These are phyloP conservation scores for Gelatoporia subvermispora DNA, from an alignment of 768 basidiomycete genomes.

Conservation along the genomic window DNA sequence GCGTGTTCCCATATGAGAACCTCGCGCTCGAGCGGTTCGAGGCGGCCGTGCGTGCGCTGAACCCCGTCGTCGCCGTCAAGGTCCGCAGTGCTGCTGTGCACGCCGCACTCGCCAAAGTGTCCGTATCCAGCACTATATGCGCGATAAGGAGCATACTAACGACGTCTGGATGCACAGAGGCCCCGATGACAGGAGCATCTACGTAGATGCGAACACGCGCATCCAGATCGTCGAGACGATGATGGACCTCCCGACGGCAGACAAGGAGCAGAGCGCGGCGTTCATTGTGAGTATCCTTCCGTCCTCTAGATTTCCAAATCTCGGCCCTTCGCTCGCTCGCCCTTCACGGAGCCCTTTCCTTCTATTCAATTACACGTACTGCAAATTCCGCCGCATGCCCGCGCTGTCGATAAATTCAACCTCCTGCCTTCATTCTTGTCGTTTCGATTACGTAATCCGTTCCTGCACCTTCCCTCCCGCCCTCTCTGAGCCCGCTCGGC, in stretches of 20 bases:
- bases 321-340: not conserved
- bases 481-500: not conserved
- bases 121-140: conserved; percentile 12
- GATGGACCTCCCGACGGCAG: conserved; percentile 59
- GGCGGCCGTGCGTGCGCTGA: conserved; percentile 45
- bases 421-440: too few relatives aligned
- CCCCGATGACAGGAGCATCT: conserved; percentile 33
- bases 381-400: not conserved
- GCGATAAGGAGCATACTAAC: not conserved
- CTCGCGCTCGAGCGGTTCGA: conserved; percentile 51
- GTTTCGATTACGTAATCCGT: not conserved
- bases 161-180: conserved; percentile 11
- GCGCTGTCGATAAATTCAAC: too few relatives aligned
- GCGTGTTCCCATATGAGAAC: conserved; percentile 53
- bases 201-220: conserved; percentile 53
- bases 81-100: conserved; percentile 46
- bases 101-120: conserved; percentile 45
- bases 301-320: not conserved
- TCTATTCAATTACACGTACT: not conserved
- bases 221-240: conserved; percentile 84
- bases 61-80: conserved; percentile 54
- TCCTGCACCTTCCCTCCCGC: not conserved
- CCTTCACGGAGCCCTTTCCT: not conserved
- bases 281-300: conserved; percentile 58
- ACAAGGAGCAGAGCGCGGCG: conserved; percentile 54